Percentiles rank a stretch among this genome's conserved stretches.
Evolutionary conservation across 768 basidiomycete species (phyloP).

Genomic region (Leucogyrophana mollusca): DNA sequence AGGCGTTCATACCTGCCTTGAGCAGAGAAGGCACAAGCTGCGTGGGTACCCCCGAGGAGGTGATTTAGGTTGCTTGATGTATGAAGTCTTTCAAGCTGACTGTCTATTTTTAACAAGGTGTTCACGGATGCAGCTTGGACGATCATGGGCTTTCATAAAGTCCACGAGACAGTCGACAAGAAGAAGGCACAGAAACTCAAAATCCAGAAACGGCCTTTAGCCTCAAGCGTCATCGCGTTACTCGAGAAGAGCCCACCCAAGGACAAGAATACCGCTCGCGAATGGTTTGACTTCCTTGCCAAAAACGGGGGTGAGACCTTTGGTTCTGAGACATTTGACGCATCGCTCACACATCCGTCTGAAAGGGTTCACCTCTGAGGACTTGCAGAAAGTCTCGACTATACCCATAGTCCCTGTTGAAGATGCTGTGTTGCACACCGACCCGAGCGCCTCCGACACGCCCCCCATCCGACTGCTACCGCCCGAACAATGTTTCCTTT

Average conservation of each 20-base stretch:
- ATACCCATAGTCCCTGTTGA: constrained; percentile 62
- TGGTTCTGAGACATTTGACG: background rate
- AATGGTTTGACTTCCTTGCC: constrained; percentile 65
- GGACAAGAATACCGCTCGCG: constrained; percentile 44
- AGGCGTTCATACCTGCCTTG: constrained; percentile 74
- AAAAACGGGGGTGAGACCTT: constrained; percentile 45
- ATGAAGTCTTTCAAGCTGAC: background rate
- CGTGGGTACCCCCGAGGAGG: constrained; percentile 66
- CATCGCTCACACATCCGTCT: constrained; percentile 1
- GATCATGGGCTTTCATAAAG: constrained; percentile 64
- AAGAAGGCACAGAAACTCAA: constrained; percentile 58
- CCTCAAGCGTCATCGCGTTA: constrained; percentile 49
- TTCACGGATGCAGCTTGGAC: constrained; percentile 64
- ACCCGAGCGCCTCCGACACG: background rate
- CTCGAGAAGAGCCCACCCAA: constrained; percentile 54
- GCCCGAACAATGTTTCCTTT: constrained; percentile 67
- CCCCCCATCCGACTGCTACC: constrained; percentile 37
- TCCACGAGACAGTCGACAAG: constrained; percentile 46
- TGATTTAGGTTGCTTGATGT: constrained; percentile 21
- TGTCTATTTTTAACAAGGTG: constrained; percentile 41
- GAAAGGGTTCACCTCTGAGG: constrained; percentile 51
- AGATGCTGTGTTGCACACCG: constrained; percentile 11
- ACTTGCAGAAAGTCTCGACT: constrained; percentile 53
- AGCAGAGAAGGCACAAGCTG: constrained; percentile 42
- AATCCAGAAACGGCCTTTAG: constrained; percentile 63